These are phyloP conservation scores for Spencermartinsiella europaea DNA, from an alignment of 805 yeast genomes.

Conservation along the genomic window DNA sequence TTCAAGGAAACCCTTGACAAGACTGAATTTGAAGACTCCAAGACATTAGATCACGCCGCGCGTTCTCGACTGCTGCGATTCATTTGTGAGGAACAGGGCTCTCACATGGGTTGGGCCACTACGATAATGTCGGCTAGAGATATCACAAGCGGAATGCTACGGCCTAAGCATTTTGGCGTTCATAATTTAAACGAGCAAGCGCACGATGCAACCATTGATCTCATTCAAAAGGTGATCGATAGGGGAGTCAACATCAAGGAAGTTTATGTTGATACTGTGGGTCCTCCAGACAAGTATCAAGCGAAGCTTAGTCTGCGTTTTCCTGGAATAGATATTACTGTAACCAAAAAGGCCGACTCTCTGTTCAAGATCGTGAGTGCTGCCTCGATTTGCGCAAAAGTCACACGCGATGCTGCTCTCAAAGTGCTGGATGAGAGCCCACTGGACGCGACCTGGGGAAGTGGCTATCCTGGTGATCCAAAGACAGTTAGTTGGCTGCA, in stretches of 20 bases:
- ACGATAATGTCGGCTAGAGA: constrained; percentile 81
- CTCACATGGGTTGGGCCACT: constrained; percentile 82
- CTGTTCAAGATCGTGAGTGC: constrained; percentile 87
- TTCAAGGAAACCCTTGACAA: constrained; percentile 47
- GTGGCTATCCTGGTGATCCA: constrained; percentile 95
- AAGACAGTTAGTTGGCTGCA: constrained; percentile 75
- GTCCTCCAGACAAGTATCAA: constrained; percentile 85
- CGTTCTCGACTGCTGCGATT: constrained; percentile 57
- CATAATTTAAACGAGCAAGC: constrained; percentile 92
- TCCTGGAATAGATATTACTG: constrained; percentile 68
- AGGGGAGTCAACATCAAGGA: constrained; percentile 61
- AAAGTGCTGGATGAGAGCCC: constrained; percentile 19
- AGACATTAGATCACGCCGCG: constrained; percentile 67
- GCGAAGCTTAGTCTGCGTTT: constrained; percentile 63
- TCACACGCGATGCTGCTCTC: constrained; percentile 75
- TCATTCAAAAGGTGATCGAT: constrained; percentile 61
- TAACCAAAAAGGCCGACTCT: constrained; percentile 93
- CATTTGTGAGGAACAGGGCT: constrained; percentile 44
- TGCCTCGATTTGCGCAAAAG: constrained; percentile 95
- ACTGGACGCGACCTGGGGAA: constrained; percentile 49
- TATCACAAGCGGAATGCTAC: constrained; percentile 83
- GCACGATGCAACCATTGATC: constrained; percentile 82
- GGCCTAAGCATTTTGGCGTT: constrained; percentile 45
- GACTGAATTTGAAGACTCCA: constrained; percentile 91
- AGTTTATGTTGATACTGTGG: constrained; percentile 91